Evolutionary conservation across 2,329 filamentous ascomycete genomes (phyloP).

Genomic region (Mollisia scopiformis): DNA sequence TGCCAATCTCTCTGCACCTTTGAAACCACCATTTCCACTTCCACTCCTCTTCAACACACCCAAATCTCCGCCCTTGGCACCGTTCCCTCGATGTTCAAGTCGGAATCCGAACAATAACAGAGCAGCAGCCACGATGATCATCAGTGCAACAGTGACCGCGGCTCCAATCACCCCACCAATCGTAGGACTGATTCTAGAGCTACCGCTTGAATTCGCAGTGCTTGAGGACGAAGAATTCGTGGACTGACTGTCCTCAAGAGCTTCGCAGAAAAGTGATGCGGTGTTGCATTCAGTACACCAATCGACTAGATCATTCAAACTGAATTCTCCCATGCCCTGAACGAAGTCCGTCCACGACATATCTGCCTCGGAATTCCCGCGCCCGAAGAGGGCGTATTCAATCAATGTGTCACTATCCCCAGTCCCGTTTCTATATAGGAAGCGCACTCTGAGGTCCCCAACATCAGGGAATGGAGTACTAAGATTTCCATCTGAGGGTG

Average conservation of each 20-base stretch:
- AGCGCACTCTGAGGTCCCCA: constrained; percentile 53
- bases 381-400: constrained; percentile 37
- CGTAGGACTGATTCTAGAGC: constrained; percentile 14
- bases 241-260: constrained; percentile 6
- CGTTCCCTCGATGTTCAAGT: constrained; percentile 18
- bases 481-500: constrained; percentile 32
- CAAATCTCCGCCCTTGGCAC: constrained; percentile 3
- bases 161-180: constrained; percentile 37
- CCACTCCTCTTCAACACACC: constrained; percentile 17
- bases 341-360: constrained; percentile 36
- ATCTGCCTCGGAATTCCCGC: constrained; percentile 29
- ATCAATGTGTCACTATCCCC: constrained; percentile 37
- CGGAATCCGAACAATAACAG: constrained; percentile 32
- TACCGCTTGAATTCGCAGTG: neutral
- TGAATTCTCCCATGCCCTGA: constrained; percentile 27
- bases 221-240: neutral
- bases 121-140: constrained; percentile 15
- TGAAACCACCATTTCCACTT: constrained; percentile 33
- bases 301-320: constrained; percentile 22
- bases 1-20: constrained; percentile 35
- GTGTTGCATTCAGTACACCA: constrained; percentile 34
- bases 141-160: constrained; percentile 24
- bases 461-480: constrained; percentile 18
- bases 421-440: constrained; percentile 55
- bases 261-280: constrained; percentile 31